Conservation (phyloP, 1,284 basidiomycete genomes). For the Chalciporus sp. region DNA sequence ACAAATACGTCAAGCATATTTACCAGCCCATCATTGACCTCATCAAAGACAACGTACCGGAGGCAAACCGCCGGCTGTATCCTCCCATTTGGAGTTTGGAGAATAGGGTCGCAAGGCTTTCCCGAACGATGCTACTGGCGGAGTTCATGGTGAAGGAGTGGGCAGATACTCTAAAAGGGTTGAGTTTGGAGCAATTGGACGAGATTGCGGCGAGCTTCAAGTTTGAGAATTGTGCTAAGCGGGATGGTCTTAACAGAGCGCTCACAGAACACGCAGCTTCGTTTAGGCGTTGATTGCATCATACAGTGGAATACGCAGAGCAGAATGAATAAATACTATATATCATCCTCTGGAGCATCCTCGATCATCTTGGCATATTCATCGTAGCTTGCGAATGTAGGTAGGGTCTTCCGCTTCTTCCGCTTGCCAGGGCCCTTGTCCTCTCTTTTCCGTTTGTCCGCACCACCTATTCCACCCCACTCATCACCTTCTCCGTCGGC, state of each 20-base stretch:
- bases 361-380: constrained; percentile 95
- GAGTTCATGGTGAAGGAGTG: constrained; percentile 67
- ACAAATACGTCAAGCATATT: constrained; percentile 51
- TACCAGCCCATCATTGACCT: constrained; percentile 62
- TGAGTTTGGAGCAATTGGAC: constrained; percentile 52
- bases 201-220: constrained; percentile 57
- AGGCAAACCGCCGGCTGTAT: constrained; percentile 43
- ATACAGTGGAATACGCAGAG: not conserved
- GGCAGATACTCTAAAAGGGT: constrained; percentile 63
- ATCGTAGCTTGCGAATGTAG: constrained; percentile 93
- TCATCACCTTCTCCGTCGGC: constrained; percentile 47
- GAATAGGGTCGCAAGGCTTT: constrained; percentile 51
- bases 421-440: constrained; percentile 55
- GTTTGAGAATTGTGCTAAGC: constrained; percentile 52
- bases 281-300: not conserved
- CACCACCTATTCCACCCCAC: constrained; percentile 51
- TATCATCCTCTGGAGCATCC: constrained; percentile 42
- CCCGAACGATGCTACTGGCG: constrained; percentile 63
- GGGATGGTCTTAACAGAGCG: constrained; percentile 45
- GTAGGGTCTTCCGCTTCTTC: constrained; percentile 75
- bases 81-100: constrained; percentile 48
- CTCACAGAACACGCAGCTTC: constrained; percentile 36
- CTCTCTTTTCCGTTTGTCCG: constrained; percentile 49
- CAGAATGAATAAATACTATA: constrained; percentile 5
- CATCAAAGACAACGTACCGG: constrained; percentile 47